These are phyloP conservation scores for Termitomyces sp. DNA, from an alignment of 768 basidiomycete genomes.

Conservation along the genomic window DNA sequence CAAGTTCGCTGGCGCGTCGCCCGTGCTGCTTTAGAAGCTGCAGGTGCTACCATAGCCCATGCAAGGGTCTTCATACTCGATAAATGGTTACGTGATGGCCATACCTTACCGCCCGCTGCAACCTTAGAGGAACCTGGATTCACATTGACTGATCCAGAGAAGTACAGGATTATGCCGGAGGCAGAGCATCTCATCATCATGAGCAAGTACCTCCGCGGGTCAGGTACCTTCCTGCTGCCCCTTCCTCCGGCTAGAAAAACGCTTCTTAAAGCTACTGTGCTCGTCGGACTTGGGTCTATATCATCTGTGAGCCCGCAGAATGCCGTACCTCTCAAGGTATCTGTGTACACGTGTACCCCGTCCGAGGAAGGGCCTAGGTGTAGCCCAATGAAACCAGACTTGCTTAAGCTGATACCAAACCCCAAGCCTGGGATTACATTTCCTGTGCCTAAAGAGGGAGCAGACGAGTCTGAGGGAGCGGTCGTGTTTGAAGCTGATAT, in stretches of 20 bases:
- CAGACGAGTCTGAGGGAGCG: constrained; percentile 71
- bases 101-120: constrained; percentile 30
- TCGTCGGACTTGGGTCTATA: constrained; percentile 59
- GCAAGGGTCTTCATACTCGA: constrained; percentile 42
- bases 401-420: constrained; percentile 60
- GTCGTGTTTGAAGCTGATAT: constrained; percentile 57
- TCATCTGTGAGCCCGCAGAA: constrained; percentile 45
- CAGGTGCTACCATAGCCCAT: constrained; percentile 20
- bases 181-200: constrained; percentile 36
- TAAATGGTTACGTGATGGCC: constrained; percentile 66
- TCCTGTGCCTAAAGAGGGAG: constrained; percentile 62
- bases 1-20: constrained; percentile 92
- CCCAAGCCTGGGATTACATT: constrained; percentile 50
- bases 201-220: constrained; percentile 29
- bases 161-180: constrained; percentile 32
- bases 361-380: constrained; percentile 26
- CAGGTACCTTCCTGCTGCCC: constrained; percentile 50
- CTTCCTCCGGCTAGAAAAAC: constrained; percentile 18
- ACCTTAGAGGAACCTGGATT: constrained; percentile 12
- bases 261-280: constrained; percentile 39
- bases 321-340: constrained; percentile 37
- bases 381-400: constrained; percentile 34
- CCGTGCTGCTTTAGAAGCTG: constrained; percentile 68
- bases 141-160: constrained; percentile 17
- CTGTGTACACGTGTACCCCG: constrained; percentile 41